A percentile compares a stretch with the other conserved stretches of the same genome.
phyloP scores from a whole-genome alignment of 2,329 filamentous ascomycete species.

The Fusarium hostae region DNA sequence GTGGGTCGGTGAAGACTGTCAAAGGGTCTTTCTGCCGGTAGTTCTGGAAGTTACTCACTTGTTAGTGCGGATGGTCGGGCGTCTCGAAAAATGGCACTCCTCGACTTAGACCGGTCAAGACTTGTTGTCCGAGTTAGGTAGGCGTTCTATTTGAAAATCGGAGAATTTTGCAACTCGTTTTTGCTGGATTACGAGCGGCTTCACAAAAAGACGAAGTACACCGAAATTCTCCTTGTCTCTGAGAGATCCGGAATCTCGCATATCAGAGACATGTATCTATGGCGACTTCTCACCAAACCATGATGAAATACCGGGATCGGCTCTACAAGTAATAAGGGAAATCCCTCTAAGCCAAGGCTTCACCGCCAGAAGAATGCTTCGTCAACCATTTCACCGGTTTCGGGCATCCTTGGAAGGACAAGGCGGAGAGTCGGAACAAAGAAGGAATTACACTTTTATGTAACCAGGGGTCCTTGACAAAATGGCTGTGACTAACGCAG shows the following conservation, averaged over 20 bases:
- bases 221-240: not conserved
- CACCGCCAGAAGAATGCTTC: slow-evolving; percentile 25
- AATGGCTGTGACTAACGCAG: slow-evolving; percentile 31
- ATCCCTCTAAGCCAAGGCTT: not conserved
- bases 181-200: not conserved
- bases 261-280: slow-evolving; percentile 2
- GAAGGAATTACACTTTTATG: slow-evolving; percentile 10
- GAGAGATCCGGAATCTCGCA: not conserved
- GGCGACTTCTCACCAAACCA: slow-evolving; percentile 12
- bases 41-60: slow-evolving; percentile 13
- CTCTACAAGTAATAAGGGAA: not conserved
- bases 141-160: not conserved
- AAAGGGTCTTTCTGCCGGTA: slow-evolving; percentile 29
- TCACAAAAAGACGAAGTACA: not conserved
- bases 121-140: slow-evolving; percentile 26
- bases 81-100: slow-evolving; percentile 29
- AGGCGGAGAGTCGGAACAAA: slow-evolving; percentile 10
- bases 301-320: slow-evolving; percentile 10
- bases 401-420: slow-evolving; percentile 6
- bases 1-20: slow-evolving; percentile 42
- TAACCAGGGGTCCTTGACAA: slow-evolving; percentile 25
- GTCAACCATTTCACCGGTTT: slow-evolving; percentile 4
- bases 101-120: slow-evolving; percentile 32
- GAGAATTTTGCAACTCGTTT: slow-evolving; percentile 1
- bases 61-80: slow-evolving; percentile 37